phyloP scores from a whole-genome alignment of 768 basidiomycete genomes.

The Psilocybe cyanescens region DNA sequence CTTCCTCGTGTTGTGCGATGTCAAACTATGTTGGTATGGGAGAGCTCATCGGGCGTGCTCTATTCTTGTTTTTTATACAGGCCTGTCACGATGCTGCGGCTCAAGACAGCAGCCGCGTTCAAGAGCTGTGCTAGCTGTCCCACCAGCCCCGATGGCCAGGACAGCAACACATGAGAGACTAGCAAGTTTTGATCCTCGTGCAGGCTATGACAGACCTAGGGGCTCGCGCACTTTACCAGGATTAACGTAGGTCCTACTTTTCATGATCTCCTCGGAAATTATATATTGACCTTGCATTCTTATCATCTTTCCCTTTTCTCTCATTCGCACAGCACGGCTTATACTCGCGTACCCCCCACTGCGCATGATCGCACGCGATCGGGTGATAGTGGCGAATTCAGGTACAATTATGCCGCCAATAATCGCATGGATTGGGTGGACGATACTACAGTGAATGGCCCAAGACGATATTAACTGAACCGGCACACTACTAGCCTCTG shows the following conservation, averaged over 20 bases:
- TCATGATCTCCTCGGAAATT: conserved; percentile 25
- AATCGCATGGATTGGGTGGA: conserved; percentile 49
- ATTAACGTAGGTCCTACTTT: conserved; percentile 25
- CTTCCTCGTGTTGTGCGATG: conserved; percentile 5
- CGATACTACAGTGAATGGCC: conserved; percentile 44
- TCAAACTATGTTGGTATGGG: neutral
- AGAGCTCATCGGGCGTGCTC: neutral
- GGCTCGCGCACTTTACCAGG: conserved; percentile 23
- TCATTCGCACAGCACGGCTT: conserved; percentile 24
- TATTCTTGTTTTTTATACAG: conserved; percentile 26
- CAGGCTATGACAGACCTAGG: conserved; percentile 14
- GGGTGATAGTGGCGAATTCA: conserved; percentile 24
- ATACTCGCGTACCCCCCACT: conserved; percentile 33
- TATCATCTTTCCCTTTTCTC: conserved; percentile 2
- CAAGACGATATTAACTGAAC: conserved; percentile 17
- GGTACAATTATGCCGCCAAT: conserved; percentile 32
- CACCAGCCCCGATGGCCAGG: conserved; percentile 17
- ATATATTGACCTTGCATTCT: neutral
- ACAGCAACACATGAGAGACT: conserved; percentile 28
- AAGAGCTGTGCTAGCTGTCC: conserved; percentile 19
- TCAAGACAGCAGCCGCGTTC: conserved; percentile 22
- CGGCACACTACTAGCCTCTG: neutral
- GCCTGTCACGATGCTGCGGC: conserved; percentile 37
- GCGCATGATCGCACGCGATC: conserved; percentile 31
- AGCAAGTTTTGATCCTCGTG: conserved; percentile 25